Evolutionary conservation across 176 grass and related monocot genomes (phyloP), one percentile per base, ranked within the genome.

Genomic region (Hordeum marinum): DNA sequence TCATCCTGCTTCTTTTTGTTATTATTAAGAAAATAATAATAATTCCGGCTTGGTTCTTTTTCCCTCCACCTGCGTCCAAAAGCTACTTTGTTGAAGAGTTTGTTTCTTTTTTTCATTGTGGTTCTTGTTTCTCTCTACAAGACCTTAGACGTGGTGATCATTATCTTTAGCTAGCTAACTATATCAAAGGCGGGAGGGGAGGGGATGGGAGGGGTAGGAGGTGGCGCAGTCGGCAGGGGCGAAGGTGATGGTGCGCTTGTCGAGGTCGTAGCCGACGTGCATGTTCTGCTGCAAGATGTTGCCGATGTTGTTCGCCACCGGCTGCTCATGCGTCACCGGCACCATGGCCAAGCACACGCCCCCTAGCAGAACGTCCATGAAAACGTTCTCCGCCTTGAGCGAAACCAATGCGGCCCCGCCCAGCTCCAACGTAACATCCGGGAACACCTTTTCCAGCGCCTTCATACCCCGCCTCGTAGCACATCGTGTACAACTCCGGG

Each of bases 261-360:
- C 92, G 77, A 92, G 83, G 85, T 94, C 90, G 32, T 85, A 94
- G 7, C 86, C 87, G 17, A 90, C 83, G 32, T 90, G 92, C 29
- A 92, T 61, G 43, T 94, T 87, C 78, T 88, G 90, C 83, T 92
- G 90, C 77, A 83, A 69, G 60, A 90, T 32, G 84, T 86, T 94
- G 4, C 90, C 90, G 0, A 94, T 62, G 20, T 89, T 62, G 20
- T 89, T 87, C 5, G 80, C 71, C 37, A 88, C 8, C 45, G 71
- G 78, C 43, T 74, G 50, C 34, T 1, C 5, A 3, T 20, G 64
- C 75, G 40, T 23, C 72, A 67, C 52, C 24, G 45, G 20, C 65
- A 42, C 59, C 42, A 97, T 12, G 24, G 63, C 74, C 7, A 91
- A 75, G 67, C 91, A 96, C 57, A 80, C 11, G 66, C 72, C 77